A percentile compares a stretch with the other conserved stretches of the same genome.
Conservation (phyloP, 805 yeast genomes). For the Candida easanensis region DNA sequence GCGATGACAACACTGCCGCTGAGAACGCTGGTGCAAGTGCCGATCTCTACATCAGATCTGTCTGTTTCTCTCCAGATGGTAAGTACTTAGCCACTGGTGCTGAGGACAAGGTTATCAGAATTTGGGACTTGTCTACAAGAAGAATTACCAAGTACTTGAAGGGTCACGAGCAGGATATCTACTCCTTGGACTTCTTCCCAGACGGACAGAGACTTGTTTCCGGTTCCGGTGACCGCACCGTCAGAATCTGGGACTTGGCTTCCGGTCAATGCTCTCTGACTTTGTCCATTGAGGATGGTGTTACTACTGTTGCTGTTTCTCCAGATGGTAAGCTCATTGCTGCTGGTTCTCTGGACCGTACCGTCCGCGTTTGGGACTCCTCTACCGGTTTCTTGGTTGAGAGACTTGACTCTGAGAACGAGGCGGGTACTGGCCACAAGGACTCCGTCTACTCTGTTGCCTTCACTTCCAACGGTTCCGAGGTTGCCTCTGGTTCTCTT, state of each 20-base stretch:
- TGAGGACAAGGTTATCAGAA: slow-evolving; percentile 85
- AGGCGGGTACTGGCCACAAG: slow-evolving; percentile 88
- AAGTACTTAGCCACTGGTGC: slow-evolving; percentile 93
- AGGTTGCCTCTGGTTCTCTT: slow-evolving; percentile 90
- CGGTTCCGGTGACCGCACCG: slow-evolving; percentile 96
- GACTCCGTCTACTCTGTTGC: slow-evolving; percentile 95
- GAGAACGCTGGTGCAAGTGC: slow-evolving; percentile 45
- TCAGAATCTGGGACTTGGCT: slow-evolving; percentile 92
- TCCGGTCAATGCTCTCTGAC: slow-evolving; percentile 88
- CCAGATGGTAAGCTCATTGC: slow-evolving; percentile 94
- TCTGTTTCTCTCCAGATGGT: slow-evolving; percentile 94
- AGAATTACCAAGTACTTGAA: slow-evolving; percentile 80
- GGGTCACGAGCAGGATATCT: slow-evolving; percentile 98
- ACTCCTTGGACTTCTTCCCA: slow-evolving; percentile 91
- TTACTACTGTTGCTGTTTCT: slow-evolving; percentile 94
- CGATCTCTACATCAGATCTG: slow-evolving; percentile 91
- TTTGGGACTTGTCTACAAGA: slow-evolving; percentile 89
- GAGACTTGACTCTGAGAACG: slow-evolving; percentile 85
- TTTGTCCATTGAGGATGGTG: slow-evolving; percentile 93
- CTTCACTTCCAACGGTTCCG: slow-evolving; percentile 86
- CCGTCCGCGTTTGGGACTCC: slow-evolving; percentile 97
- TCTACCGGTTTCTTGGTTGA: slow-evolving; percentile 89
- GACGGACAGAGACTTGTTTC: slow-evolving; percentile 91
- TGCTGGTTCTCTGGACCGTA: slow-evolving; percentile 93
- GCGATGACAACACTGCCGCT: slow-evolving; percentile 65